Evolutionary conservation across 345 rosid species (phyloP).

Genomic region (Eutrema japonicum): DNA sequence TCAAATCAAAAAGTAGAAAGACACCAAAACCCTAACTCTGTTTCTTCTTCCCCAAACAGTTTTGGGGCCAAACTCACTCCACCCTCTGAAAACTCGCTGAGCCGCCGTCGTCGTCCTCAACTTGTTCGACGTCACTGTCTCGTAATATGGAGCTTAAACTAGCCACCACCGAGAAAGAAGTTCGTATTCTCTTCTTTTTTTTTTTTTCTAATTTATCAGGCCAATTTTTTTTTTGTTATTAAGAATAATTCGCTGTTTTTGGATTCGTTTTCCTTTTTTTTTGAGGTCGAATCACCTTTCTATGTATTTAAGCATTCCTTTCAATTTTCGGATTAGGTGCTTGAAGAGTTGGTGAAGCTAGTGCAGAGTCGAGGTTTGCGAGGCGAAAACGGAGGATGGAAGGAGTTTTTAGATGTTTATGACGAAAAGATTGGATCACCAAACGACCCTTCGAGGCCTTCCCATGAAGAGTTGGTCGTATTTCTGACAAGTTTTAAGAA

Average conservation of each 20-base stretch:
- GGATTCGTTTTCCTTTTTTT: background rate
- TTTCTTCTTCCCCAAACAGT: slow-evolving; percentile 16
- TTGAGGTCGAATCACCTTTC: background rate
- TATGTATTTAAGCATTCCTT: background rate
- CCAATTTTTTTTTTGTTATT: background rate
- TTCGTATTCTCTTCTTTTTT: background rate
- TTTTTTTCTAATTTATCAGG: background rate
- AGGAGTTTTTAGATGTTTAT: slow-evolving; percentile 55
- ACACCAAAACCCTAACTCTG: background rate
- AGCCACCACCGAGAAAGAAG: slow-evolving; percentile 20
- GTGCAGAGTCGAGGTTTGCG: slow-evolving; percentile 54
- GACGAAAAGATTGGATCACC: slow-evolving; percentile 54
- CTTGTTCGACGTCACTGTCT: background rate
- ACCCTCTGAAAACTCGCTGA: background rate
- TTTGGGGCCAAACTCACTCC: background rate
- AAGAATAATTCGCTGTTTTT: background rate
- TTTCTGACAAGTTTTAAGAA: slow-evolving; percentile 60
- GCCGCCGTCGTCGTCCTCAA: background rate
- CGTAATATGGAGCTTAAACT: slow-evolving; percentile 23
- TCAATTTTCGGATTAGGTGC: slow-evolving; percentile 44
- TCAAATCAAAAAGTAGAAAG: background rate
- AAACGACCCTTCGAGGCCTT: slow-evolving; percentile 63
- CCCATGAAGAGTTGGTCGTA: slow-evolving; percentile 48
- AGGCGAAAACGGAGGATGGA: slow-evolving; percentile 63
- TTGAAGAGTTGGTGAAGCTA: slow-evolving; percentile 62